Conservation (phyloP, 345 rosid species). For the Syzygium jambos region DNA sequence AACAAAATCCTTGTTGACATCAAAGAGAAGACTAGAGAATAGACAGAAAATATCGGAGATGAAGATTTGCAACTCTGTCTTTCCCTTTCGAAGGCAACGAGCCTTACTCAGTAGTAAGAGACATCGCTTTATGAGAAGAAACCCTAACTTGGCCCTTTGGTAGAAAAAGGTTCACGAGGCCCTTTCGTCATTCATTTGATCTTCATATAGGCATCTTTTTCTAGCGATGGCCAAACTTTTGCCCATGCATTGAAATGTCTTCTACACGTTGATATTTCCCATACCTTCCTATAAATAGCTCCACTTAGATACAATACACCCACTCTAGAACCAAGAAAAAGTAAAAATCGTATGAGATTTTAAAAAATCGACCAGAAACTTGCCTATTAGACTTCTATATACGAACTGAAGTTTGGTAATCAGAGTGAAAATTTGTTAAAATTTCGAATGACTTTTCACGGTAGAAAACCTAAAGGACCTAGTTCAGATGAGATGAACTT, state of each 20-base stretch:
- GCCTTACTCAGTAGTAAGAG: conserved; percentile 30
- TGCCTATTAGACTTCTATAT: neutral
- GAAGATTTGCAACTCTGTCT: neutral
- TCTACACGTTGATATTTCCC: neutral
- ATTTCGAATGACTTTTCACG: neutral
- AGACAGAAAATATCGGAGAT: neutral
- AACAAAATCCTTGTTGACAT: conserved; percentile 8
- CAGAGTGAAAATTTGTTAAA: neutral
- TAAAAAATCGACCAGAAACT: neutral
- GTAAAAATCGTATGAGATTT: neutral
- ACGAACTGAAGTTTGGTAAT: neutral
- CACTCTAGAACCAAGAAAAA: neutral
- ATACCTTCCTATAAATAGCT: neutral
- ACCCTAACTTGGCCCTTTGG: conserved; percentile 44
- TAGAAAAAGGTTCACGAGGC: conserved; percentile 23
- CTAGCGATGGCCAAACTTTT: neutral
- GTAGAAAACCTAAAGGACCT: neutral
- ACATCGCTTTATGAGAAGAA: conserved; percentile 40
- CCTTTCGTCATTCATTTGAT: neutral
- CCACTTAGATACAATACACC: neutral
- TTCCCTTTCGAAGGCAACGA: neutral
- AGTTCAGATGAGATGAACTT: neutral
- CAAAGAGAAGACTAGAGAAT: conserved; percentile 4
- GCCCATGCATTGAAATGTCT: neutral
- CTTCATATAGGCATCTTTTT: neutral